Conservation (phyloP, 1,284 basidiomycete species). For the Psilocybe mexicana region DNA sequence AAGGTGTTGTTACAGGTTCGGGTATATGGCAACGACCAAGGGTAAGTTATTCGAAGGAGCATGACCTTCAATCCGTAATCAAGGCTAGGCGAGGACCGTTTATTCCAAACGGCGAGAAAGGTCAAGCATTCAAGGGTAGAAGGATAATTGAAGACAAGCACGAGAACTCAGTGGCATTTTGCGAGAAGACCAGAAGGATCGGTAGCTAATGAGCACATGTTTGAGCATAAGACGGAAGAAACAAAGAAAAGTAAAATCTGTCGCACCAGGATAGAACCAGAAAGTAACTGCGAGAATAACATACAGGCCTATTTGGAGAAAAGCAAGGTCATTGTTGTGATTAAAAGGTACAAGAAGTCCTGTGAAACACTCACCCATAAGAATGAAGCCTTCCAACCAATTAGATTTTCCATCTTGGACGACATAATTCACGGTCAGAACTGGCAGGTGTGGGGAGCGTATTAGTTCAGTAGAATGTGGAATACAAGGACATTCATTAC, state of each 20-base stretch:
- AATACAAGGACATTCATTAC: conserved; percentile 22
- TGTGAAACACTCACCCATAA: conserved; percentile 52
- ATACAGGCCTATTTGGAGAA: conserved; percentile 49
- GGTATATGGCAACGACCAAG: not conserved
- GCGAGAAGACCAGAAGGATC: conserved; percentile 24
- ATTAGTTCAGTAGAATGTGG: not conserved
- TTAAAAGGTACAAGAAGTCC: not conserved
- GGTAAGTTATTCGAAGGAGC: too few relatives aligned
- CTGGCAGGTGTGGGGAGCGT: conserved; percentile 29
- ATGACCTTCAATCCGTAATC: too few relatives aligned
- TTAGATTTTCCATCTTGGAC: conserved; percentile 85
- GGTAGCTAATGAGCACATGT: conserved; percentile 18
- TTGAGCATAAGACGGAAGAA: not conserved
- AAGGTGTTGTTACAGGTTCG: not conserved
- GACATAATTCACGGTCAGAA: conserved; percentile 81
- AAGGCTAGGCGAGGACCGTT: too few relatives aligned
- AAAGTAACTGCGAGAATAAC: conserved; percentile 62
- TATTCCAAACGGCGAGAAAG: too few relatives aligned
- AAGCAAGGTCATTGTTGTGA: not conserved
- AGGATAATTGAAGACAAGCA: not conserved
- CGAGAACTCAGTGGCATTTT: conserved; percentile 15
- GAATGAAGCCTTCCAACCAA: conserved; percentile 76
- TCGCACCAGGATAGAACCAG: conserved; percentile 64
- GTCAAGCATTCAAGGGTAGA: not conserved
- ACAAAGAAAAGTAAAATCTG: not conserved